These are phyloP conservation scores for Trematosphaeria pertusa DNA, from an alignment of 2,329 filamentous ascomycete species.

Conservation along the genomic window DNA sequence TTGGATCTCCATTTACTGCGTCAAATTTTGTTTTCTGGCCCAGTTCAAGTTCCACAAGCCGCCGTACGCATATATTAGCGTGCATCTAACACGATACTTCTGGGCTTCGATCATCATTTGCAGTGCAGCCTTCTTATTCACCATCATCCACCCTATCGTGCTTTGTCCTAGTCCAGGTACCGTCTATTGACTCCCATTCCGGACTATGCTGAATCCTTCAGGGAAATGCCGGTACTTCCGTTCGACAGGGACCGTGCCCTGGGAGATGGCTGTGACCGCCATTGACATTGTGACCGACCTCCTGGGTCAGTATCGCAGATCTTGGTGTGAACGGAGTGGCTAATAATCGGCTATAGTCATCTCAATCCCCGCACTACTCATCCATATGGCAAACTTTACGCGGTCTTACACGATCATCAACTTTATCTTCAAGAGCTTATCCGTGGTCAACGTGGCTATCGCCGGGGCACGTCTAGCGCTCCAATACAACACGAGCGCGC, in stretches of 20 bases:
- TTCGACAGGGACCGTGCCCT: constrained; percentile 3
- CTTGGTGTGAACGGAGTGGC: no score
- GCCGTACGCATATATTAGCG: constrained; percentile 25
- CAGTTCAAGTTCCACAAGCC: constrained; percentile 30
- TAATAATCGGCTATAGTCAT: constrained; percentile 15
- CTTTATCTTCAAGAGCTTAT: constrained; percentile 21
- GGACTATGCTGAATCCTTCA: constrained; percentile 6
- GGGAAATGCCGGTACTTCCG: constrained; percentile 18
- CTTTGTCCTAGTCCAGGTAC: constrained; percentile 17
- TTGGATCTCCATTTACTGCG: constrained; percentile 25
- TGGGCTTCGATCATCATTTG: constrained; percentile 17
- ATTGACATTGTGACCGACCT: constrained; percentile 23
- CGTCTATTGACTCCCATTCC: background rate
- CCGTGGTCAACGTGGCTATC: constrained; percentile 19
- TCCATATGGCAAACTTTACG: constrained; percentile 23
- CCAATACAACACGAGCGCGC: constrained; percentile 12
- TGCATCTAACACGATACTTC: constrained; percentile 21
- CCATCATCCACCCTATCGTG: constrained; percentile 20
- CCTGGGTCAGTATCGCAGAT: constrained; percentile 19
- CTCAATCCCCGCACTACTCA: constrained; percentile 18
- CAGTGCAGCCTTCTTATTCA: constrained; percentile 14
- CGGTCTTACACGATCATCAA: constrained; percentile 20
- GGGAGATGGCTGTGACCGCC: constrained; percentile 15
- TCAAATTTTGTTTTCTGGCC: constrained; percentile 26
- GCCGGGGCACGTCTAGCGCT: constrained; percentile 17